Evolutionary conservation across 352 stramenopile species (phyloP).

Genomic region (Phytophthora pinifolia): DNA sequence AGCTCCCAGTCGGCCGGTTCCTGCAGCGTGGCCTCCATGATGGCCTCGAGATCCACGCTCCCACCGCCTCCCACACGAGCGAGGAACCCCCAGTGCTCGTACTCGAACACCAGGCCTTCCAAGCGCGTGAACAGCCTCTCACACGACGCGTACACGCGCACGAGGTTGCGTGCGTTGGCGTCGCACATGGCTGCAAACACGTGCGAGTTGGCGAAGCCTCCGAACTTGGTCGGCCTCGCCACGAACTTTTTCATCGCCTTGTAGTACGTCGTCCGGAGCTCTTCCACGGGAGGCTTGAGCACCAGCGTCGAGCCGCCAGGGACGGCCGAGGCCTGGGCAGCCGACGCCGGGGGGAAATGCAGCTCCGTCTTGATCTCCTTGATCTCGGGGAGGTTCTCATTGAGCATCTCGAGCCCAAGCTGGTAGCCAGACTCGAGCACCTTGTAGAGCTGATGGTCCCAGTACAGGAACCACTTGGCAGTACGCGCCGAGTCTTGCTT

Average conservation of each 20-base stretch:
- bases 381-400: conserved; percentile 92
- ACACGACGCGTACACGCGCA: conserved; percentile 90
- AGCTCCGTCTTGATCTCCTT: conserved; percentile 84
- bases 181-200: conserved; percentile 91
- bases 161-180: conserved; percentile 82
- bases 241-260: conserved; percentile 96
- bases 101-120: conserved; percentile 69
- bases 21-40: conserved; percentile 78
- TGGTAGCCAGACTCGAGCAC: conserved; percentile 93
- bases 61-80: conserved; percentile 41
- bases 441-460: conserved; percentile 96
- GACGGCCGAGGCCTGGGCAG: conserved; percentile 2
- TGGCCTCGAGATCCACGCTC: conserved; percentile 64
- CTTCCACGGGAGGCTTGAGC: conserved; percentile 92
- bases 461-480: conserved; percentile 91
- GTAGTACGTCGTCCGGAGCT: conserved; percentile 94
- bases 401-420: conserved; percentile 93
- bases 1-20: conserved; percentile 82
- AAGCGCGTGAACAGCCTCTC: conserved; percentile 90
- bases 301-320: conserved; percentile 45
- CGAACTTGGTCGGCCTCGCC: conserved; percentile 86
- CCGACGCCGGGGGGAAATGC: conserved; percentile 46
- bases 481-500: conserved; percentile 85
- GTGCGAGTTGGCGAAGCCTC: conserved; percentile 84
- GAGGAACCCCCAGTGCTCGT: conserved; percentile 84